Base-by-base conservation (phyloP, 768 basidiomycete species). In the Suillus variegatus region DNA sequence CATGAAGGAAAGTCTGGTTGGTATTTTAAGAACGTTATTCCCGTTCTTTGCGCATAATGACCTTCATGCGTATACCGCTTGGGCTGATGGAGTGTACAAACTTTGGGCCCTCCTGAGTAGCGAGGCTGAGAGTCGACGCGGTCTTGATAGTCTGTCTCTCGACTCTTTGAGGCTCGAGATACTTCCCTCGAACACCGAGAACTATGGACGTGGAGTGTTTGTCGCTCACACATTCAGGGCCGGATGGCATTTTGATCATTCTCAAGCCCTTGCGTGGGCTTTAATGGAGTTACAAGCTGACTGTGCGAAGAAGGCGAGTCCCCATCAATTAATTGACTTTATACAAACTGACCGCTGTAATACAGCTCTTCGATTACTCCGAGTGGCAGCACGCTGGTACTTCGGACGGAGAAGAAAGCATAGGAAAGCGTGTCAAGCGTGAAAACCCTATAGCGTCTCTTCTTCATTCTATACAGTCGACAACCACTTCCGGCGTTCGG, bases 241-340 rank as follows among this genome's bases (percentile, higher is more conserved):
- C 49, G 94, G 93, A 6, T 86, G 82, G 80, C 84, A 86, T 68
- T 94, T 99, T 70, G 86, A 87, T 65, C 67, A 81, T 0, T 80
- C 74, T 22, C 90, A 94, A 73, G 92, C 92, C 1, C 75, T 92
- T 40, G 82, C 88, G 0, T 97, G 95, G 95, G 84, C 87, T 7
- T 80, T 90, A 7, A 77, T 95, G 7, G 89, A 94, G 73, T 78
- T 96, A 25, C 91, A 92, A 65, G 91, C 93, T 4, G 92, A 94
- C 73, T 91, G 90, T 72, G 83, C 87, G 5, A 82, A 82, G 60
- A 85, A 88, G 80, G 93, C 93, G 71, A 63, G 79, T 20, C 3
- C 1, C 20, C 58, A 20, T 60, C 20, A 56, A 22, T 55, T 32
- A 25, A 58, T 65, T 52, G 61, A 32, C 12, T 52, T 40, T 38